Evolutionary conservation across 495 filamentous ascomycete genomes (phyloP).

Genomic region (Acidomyces sp.): DNA sequence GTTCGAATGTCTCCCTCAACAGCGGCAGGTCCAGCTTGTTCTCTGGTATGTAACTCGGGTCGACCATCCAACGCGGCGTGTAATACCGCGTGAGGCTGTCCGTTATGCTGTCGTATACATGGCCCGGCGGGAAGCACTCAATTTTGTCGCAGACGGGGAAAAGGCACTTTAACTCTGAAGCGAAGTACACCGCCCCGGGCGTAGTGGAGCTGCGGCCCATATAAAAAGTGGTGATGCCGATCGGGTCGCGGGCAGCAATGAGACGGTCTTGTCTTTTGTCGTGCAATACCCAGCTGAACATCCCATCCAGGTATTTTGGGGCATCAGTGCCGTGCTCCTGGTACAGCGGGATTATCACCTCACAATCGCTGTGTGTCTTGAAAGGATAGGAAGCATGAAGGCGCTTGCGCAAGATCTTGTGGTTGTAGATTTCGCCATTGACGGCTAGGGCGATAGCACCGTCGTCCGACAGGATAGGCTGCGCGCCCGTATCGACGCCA

Average conservation of each 20-base stretch:
- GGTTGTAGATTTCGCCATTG: slow-evolving; percentile 99
- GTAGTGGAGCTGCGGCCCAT: slow-evolving; percentile 75
- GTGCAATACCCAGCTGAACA: slow-evolving; percentile 98
- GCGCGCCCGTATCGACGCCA: slow-evolving; percentile 89
- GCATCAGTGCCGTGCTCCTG: slow-evolving; percentile 80
- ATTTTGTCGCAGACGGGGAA: slow-evolving; percentile 92
- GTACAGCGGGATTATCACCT: slow-evolving; percentile 95
- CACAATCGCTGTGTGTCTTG: slow-evolving; percentile 96
- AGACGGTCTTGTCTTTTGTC: slow-evolving; percentile 84
- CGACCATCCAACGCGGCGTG: slow-evolving; percentile 77
- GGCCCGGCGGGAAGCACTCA: slow-evolving; percentile 83
- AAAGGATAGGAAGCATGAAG: slow-evolving; percentile 74
- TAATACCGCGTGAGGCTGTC: slow-evolving; percentile 72
- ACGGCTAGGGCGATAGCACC: slow-evolving; percentile 79
- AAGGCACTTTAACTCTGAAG: slow-evolving; percentile 89
- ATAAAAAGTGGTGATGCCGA: slow-evolving; percentile 96
- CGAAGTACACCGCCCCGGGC: slow-evolving; percentile 82
- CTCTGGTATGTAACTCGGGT: slow-evolving; percentile 60
- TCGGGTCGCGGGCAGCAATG: slow-evolving; percentile 87
- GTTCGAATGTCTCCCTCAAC: slow-evolving; percentile 70
- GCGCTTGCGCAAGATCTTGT: slow-evolving; percentile 76
- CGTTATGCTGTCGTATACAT: slow-evolving; percentile 87
- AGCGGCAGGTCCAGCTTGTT: slow-evolving; percentile 68
- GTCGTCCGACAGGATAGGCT: slow-evolving; percentile 87
- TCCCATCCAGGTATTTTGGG: slow-evolving; percentile 90